Evolutionary conservation across 1,284 basidiomycete species (phyloP).

Genomic region (Blastosporella zonata): DNA sequence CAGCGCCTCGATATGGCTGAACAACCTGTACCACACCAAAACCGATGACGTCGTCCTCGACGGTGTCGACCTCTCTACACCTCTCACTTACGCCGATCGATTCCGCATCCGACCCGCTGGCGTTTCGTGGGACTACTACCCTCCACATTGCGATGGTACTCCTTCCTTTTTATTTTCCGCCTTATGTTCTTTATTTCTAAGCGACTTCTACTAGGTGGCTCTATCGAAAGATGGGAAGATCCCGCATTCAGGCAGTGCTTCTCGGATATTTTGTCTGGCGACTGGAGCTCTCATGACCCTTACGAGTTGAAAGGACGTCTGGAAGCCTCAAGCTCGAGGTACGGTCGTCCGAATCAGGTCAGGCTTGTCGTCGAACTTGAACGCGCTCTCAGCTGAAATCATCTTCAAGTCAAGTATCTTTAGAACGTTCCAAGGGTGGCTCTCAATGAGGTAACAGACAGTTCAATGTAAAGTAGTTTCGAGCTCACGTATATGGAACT

Average conservation of each 20-base stretch:
- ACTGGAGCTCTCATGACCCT: slow-evolving; percentile 72
- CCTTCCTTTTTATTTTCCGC: neutral
- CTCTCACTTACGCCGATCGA: slow-evolving; percentile 79
- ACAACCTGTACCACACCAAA: slow-evolving; percentile 56
- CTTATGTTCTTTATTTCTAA: neutral
- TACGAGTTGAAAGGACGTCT: slow-evolving; percentile 65
- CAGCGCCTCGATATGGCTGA: slow-evolving; percentile 57
- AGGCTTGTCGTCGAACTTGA: neutral
- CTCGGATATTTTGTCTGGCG: slow-evolving; percentile 60
- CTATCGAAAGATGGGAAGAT: slow-evolving; percentile 87
- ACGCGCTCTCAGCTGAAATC: neutral
- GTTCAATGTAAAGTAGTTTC: no score
- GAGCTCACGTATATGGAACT: neutral
- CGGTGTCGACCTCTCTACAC: slow-evolving; percentile 63
- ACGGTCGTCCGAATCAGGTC: slow-evolving; percentile 57
- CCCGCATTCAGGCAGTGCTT: slow-evolving; percentile 65
- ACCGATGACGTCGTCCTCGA: slow-evolving; percentile 32
- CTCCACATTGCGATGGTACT: slow-evolving; percentile 74
- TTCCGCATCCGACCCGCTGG: slow-evolving; percentile 82
- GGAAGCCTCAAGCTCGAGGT: slow-evolving; percentile 57
- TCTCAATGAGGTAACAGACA: slow-evolving; percentile 52
- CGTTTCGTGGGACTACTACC: slow-evolving; percentile 59
- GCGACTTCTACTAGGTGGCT: slow-evolving; percentile 47
- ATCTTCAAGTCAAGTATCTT: slow-evolving; percentile 59
- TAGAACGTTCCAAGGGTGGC: slow-evolving; percentile 80